phyloP scores from a whole-genome alignment of 345 rosid genomes.

The Eucalyptus guilfoylei region DNA sequence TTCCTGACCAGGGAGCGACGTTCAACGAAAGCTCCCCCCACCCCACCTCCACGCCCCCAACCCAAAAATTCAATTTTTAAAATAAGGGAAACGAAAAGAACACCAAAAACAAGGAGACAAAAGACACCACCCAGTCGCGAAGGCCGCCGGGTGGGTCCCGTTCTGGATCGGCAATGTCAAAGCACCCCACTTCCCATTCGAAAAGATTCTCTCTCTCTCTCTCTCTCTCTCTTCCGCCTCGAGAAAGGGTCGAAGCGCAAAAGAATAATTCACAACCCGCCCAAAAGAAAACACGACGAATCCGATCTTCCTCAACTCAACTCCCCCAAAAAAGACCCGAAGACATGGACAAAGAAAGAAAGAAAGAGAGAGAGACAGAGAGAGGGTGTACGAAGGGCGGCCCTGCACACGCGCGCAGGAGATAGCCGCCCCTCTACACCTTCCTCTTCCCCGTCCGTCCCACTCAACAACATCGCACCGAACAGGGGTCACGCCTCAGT shows the following conservation, averaged over 20 bases:
- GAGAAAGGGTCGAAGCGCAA: background rate
- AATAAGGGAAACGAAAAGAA: background rate
- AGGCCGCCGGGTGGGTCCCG: background rate
- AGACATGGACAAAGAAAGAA: background rate
- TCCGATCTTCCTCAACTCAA: background rate
- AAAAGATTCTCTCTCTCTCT: background rate
- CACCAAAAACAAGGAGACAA: background rate
- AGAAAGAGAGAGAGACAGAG: background rate
- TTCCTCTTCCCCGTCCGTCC: background rate
- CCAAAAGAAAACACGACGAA: background rate
- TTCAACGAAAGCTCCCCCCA: background rate
- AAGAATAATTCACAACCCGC: background rate
- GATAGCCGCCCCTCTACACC: background rate
- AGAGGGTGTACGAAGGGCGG: background rate
- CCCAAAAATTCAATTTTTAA: background rate
- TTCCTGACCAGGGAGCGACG: background rate
- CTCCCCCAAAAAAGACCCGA: background rate
- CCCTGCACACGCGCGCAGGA: background rate
- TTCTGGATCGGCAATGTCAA: background rate
- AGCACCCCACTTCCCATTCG: background rate
- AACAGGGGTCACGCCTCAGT: background rate
- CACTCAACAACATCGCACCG: background rate
- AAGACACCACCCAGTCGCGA: background rate
- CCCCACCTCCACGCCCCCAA: background rate
- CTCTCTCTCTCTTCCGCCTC: background rate